Evolutionary conservation across 192 early-diverging fungal genomes (phyloP).

Genomic region (Coemansia nantahalensis): DNA sequence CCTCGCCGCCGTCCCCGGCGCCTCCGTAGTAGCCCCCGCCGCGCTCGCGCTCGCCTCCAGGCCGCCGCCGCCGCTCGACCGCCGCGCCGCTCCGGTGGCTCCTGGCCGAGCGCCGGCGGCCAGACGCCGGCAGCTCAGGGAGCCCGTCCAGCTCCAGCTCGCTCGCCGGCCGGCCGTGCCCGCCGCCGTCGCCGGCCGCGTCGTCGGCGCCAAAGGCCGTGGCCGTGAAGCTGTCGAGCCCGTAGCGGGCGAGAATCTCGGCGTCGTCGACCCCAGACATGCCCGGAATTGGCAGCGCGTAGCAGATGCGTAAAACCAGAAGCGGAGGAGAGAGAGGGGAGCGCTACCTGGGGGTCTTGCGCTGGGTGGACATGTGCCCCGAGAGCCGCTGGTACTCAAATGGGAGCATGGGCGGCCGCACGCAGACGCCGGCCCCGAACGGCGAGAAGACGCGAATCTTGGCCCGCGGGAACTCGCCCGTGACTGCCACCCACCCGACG

Average conservation of each 20-base stretch:
- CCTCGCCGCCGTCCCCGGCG: no score
- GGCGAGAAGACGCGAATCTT: conserved; percentile 56
- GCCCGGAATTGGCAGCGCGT: neutral
- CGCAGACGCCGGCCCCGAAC: conserved; percentile 46
- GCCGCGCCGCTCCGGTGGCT: conserved; percentile 6
- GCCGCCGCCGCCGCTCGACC: conserved; percentile 12
- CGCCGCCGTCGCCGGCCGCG: conserved; percentile 1
- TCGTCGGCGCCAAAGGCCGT: conserved; percentile 23
- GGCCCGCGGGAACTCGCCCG: conserved; percentile 54
- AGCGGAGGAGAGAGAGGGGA: no score
- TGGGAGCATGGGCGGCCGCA: conserved; percentile 62
- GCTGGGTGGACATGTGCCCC: conserved; percentile 31
- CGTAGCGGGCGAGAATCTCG: conserved; percentile 48
- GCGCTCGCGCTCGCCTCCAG: conserved; percentile 3
- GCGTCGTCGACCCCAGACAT: conserved; percentile 50
- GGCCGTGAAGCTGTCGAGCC: conserved; percentile 43
- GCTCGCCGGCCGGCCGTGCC: conserved; percentile 10
- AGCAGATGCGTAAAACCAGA: neutral
- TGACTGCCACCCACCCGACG: conserved; percentile 62
- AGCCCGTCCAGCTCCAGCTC: conserved; percentile 15
- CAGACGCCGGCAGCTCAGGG: conserved; percentile 17
- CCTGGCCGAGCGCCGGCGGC: conserved; percentile 12
- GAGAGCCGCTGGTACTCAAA: conserved; percentile 56
- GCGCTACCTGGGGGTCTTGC: conserved; percentile 41
- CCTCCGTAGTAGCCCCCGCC: conserved; percentile 5